Evolutionary conservation across 176 grass and related monocot genomes (phyloP).

Genomic region (Ananas comosus): DNA sequence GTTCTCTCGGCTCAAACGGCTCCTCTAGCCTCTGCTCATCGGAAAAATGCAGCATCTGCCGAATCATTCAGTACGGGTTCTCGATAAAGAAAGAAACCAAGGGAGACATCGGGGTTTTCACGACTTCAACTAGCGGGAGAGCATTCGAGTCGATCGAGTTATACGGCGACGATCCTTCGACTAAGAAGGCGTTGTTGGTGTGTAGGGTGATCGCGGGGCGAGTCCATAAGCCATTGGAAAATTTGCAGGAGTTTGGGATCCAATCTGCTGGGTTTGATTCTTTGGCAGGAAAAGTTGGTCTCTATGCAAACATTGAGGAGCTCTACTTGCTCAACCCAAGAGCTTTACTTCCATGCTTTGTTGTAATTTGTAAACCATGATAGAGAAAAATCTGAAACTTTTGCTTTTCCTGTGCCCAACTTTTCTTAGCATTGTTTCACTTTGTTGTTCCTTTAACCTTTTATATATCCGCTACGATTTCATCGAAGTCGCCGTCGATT

Average conservation of each 20-base stretch:
- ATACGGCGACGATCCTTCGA: background rate
- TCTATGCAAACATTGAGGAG: conserved; percentile 85
- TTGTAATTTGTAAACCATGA: conserved; percentile 71
- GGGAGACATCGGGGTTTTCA: conserved; percentile 58
- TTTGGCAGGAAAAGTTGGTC: conserved; percentile 77
- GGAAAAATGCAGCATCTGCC: conserved; percentile 62
- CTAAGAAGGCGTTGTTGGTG: conserved; percentile 62
- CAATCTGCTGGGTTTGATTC: conserved; percentile 83
- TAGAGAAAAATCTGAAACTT: too few species aligned
- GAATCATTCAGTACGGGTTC: conserved; percentile 70
- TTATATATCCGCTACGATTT: too few species aligned
- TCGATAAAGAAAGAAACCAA: conserved; percentile 33
- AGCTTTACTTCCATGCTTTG: conserved; percentile 83
- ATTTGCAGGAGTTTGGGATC: conserved; percentile 54
- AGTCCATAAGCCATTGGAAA: conserved; percentile 83
- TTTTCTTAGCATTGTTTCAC: too few species aligned
- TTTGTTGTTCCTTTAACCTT: too few species aligned
- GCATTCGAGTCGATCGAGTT: conserved; percentile 55
- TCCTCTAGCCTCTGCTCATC: conserved; percentile 48
- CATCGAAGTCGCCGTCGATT: too few species aligned
- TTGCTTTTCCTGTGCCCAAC: too few species aligned
- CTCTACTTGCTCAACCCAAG: conserved; percentile 88
- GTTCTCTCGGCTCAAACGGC: conserved; percentile 35
- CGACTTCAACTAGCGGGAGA: conserved; percentile 73
- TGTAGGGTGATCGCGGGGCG: conserved; percentile 83